phyloP scores from a whole-genome alignment of 208 protist genomes.

The Phytomonas serpens region DNA sequence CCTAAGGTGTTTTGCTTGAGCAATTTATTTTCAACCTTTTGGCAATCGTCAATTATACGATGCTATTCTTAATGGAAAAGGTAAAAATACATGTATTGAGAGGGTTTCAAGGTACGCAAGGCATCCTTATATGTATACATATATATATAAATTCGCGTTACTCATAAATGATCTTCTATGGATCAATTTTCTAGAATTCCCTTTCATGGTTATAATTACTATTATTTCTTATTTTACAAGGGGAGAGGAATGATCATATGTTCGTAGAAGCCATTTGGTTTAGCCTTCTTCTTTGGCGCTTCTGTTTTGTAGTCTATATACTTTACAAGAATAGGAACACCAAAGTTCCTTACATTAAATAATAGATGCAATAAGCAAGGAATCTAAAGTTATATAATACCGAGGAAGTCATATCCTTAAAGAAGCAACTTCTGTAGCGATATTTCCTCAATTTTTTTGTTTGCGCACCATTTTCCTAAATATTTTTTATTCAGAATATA shows the following conservation, averaged over 20 bases:
- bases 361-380: not conserved
- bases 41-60: conserved; percentile 4
- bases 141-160: conserved; percentile 10
- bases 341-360: not conserved
- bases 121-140: not conserved
- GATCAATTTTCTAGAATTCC: not conserved
- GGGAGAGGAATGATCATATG: not conserved
- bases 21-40: conserved; percentile 5
- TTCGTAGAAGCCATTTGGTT: not conserved
- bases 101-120: not conserved
- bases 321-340: not conserved
- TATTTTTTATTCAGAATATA: conserved; percentile 7
- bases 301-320: not conserved
- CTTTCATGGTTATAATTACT: conserved; percentile 6
- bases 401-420: not conserved
- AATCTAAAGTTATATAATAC: not conserved
- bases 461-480: not conserved
- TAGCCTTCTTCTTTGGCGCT: not conserved
- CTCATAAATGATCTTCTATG: conserved; percentile 2
- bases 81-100: not conserved
- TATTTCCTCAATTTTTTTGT: conserved; percentile 4
- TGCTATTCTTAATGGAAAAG: not conserved
- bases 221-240: conserved; percentile 7
- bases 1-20: conserved; percentile 15
- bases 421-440: not conserved